A percentile compares a stretch with the other conserved stretches of the same genome.
Conservation (phyloP, 2,329 filamentous ascomycete species). For the Cryoendolithus antarcticus region DNA sequence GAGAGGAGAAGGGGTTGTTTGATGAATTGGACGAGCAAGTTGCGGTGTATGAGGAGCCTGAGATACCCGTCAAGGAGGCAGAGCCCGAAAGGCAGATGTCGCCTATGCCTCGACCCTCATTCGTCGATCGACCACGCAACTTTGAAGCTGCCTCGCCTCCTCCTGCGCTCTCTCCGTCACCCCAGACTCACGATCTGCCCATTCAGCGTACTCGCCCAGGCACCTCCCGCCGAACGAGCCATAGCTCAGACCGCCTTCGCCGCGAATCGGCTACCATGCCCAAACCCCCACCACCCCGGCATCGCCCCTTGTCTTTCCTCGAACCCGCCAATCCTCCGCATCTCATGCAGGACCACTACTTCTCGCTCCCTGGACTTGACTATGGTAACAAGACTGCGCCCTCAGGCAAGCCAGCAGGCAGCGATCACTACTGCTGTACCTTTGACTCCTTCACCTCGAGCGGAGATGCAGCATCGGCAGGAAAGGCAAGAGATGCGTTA, state of each 20-base stretch:
- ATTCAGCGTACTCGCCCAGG: not conserved
- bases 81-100: too few relatives aligned
- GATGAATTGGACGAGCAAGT: constrained; percentile 2
- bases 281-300: constrained; percentile 7
- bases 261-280: constrained; percentile 4
- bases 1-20: constrained; percentile 1
- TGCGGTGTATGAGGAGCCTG: not conserved
- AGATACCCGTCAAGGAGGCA: not conserved
- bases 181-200: not conserved
- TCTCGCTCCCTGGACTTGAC: constrained; percentile 18
- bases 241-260: constrained; percentile 3
- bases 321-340: constrained; percentile 23
- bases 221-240: not conserved
- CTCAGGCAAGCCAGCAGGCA: constrained; percentile 25
- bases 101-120: not conserved
- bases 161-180: constrained; percentile 3
- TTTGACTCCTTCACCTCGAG: constrained; percentile 57
- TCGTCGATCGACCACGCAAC: constrained; percentile 5
- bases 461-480: constrained; percentile 32
- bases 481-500: constrained; percentile 48
- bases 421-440: constrained; percentile 62
- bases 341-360: constrained; percentile 24
- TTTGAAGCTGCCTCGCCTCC: constrained; percentile 4
- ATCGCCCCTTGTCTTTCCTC: constrained; percentile 7
- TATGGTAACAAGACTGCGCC: constrained; percentile 13